phyloP scores from a whole-genome alignment of 139 green algal species.

The Tetradesmus obliquus region DNA sequence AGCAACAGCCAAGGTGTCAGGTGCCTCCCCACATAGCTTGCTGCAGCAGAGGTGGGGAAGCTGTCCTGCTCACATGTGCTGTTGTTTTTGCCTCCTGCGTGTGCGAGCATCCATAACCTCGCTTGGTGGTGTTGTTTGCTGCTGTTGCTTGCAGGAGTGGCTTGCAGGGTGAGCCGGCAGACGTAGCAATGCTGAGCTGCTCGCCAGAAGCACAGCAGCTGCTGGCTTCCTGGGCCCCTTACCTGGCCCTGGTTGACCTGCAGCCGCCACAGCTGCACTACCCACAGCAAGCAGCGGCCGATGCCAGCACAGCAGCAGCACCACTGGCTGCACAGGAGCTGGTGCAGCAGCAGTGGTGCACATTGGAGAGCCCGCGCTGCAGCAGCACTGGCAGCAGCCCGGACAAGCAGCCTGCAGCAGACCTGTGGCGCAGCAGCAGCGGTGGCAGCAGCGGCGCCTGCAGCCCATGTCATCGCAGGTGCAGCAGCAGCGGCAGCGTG shows the following conservation, averaged over 20 bases:
- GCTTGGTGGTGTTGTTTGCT: too few species aligned
- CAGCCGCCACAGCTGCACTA: slow-evolving; percentile 13
- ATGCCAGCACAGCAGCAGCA: background rate
- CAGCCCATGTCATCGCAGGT: background rate
- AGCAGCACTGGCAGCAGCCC: slow-evolving; percentile 4
- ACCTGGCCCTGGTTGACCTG: slow-evolving; percentile 34
- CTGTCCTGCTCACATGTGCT: background rate
- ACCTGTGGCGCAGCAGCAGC: slow-evolving; percentile 1
- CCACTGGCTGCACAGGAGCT: background rate
- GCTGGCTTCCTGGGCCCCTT: slow-evolving; percentile 27
- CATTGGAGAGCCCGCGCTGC: background rate
- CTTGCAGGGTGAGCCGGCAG: background rate
- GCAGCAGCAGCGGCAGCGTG: slow-evolving; percentile 42
- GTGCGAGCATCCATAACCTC: background rate
- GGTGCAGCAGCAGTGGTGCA: slow-evolving; percentile 19
- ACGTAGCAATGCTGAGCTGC: slow-evolving; percentile 1
- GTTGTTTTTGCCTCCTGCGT: background rate
- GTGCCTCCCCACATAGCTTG: background rate
- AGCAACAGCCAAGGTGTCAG: too few species aligned
- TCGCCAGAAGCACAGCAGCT: slow-evolving; percentile 30
- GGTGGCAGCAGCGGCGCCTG: background rate
- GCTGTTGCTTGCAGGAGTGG: slow-evolving; percentile 17
- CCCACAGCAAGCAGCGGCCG: background rate
- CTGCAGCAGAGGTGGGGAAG: background rate
- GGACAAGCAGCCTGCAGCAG: background rate